phyloP scores from a whole-genome alignment of 768 basidiomycete species.

The Exsudoporus frostii region DNA sequence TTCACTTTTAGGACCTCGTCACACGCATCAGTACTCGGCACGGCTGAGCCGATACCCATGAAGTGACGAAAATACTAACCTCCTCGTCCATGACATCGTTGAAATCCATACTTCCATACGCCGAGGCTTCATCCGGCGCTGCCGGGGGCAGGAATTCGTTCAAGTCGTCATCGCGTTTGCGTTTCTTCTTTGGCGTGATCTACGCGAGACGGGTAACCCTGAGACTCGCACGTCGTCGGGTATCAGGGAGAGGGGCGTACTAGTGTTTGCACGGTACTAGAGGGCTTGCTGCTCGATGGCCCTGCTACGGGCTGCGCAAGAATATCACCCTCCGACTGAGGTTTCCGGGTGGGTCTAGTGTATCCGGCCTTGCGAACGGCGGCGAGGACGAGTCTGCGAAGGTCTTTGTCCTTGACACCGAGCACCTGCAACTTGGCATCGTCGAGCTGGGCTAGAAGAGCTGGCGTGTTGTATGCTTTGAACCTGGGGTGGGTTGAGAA shows the following conservation, averaged over 20 bases:
- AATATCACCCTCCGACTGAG: slow-evolving; percentile 13
- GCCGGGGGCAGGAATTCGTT: slow-evolving; percentile 60
- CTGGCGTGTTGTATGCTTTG: slow-evolving; percentile 63
- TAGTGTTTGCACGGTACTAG: slow-evolving; percentile 27
- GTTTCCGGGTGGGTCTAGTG: slow-evolving; percentile 21
- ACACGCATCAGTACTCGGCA: slow-evolving; percentile 3
- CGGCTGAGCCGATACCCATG: neutral
- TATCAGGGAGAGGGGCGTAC: slow-evolving; percentile 23
- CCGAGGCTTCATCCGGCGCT: slow-evolving; percentile 48
- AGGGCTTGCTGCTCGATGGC: slow-evolving; percentile 9
- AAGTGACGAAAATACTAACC: slow-evolving; percentile 36
- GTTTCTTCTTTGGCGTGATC: slow-evolving; percentile 55
- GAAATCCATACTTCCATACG: slow-evolving; percentile 61
- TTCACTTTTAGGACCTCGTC: slow-evolving; percentile 57
- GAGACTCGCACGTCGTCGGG: neutral
- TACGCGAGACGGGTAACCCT: slow-evolving; percentile 15
- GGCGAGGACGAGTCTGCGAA: slow-evolving; percentile 54
- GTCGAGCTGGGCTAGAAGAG: slow-evolving; percentile 53
- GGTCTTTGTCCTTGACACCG: slow-evolving; percentile 63
- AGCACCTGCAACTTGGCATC: slow-evolving; percentile 54
- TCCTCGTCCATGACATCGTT: slow-evolving; percentile 70
- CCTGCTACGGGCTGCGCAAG: neutral
- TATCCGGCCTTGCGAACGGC: slow-evolving; percentile 68
- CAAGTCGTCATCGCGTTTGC: slow-evolving; percentile 37
- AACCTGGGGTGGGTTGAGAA: slow-evolving; percentile 47